phyloP scores from a whole-genome alignment of 176 grass and related monocot genomes.

The Rhipidocladum racemiflorum region DNA sequence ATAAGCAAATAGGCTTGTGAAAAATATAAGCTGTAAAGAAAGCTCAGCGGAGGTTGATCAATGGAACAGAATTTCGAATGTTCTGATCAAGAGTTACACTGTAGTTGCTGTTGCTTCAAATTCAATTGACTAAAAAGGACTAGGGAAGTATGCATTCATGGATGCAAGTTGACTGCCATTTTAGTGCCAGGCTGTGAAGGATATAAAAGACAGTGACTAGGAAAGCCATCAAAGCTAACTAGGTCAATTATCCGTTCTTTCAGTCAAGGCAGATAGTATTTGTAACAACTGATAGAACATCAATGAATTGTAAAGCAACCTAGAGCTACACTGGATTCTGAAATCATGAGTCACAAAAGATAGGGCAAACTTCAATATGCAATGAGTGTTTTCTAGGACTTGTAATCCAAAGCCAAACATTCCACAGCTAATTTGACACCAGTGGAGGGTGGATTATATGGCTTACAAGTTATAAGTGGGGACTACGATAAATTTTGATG shows the following conservation, averaged over 20 bases:
- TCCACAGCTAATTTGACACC: background rate
- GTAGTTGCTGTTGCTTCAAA: background rate
- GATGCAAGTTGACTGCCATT: background rate
- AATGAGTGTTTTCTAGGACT: constrained; percentile 3
- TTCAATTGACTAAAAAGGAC: background rate
- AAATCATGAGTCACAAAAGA: background rate
- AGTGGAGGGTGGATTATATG: too few relatives aligned
- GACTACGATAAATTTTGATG: background rate
- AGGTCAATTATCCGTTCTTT: background rate
- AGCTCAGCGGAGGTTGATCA: background rate
- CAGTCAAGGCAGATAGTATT: background rate
- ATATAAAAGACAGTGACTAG: background rate
- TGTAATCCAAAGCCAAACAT: background rate
- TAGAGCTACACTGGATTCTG: background rate
- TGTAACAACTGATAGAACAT: background rate
- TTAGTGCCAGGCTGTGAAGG: background rate
- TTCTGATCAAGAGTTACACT: background rate
- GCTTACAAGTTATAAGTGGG: background rate
- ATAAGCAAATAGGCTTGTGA: constrained; percentile 12
- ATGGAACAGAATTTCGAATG: background rate
- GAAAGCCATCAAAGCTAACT: background rate
- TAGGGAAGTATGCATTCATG: background rate
- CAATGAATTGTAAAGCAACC: background rate
- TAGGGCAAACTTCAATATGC: background rate
- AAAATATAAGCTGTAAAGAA: background rate